phyloP scores from a whole-genome alignment of 2,329 filamentous ascomycete genomes.

The Claviceps fusiformis region DNA sequence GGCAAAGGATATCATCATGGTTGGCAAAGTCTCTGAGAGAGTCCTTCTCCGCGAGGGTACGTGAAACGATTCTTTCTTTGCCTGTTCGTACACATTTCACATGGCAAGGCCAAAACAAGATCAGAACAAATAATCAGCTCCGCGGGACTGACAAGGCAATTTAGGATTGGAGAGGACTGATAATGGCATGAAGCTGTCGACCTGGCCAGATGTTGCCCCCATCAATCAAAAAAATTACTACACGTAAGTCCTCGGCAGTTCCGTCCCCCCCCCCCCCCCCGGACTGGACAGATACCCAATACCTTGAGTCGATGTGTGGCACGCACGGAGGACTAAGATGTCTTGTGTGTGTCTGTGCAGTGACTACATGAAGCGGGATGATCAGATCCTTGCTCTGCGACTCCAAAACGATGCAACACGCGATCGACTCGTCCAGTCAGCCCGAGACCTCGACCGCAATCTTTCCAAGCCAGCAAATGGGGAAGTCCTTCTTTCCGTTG shows the following conservation, averaged over 20 bases:
- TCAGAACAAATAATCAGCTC: neutral
- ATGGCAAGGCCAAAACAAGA: constrained; percentile 7
- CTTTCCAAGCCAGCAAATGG: constrained; percentile 61
- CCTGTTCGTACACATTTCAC: constrained; percentile 2
- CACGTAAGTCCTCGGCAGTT: constrained; percentile 44
- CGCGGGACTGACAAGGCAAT: constrained; percentile 1
- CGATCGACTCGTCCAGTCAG: constrained; percentile 70
- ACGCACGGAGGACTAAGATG: constrained; percentile 6
- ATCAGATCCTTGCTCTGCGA: constrained; percentile 81
- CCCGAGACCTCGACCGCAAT: constrained; percentile 76
- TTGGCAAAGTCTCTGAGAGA: constrained; percentile 52
- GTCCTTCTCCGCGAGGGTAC: constrained; percentile 49
- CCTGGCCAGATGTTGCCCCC: constrained; percentile 80
- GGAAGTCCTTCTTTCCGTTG: constrained; percentile 47
- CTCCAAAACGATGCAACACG: constrained; percentile 77
- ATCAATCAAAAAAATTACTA: constrained; percentile 99
- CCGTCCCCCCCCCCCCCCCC: too few species aligned
- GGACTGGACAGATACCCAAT: neutral
- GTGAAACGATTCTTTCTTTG: constrained; percentile 9
- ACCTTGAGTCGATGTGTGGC: neutral
- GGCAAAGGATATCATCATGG: constrained; percentile 28
- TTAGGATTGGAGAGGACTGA: constrained; percentile 88
- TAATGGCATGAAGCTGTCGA: constrained; percentile 93
- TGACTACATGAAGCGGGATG: constrained; percentile 96
- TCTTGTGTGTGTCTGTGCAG: constrained; percentile 28